A percentile compares a stretch with the other conserved stretches of the same genome.
Conservation (phyloP, 2,329 filamentous ascomycete species). For the Dactylonectria estremocensis region DNA sequence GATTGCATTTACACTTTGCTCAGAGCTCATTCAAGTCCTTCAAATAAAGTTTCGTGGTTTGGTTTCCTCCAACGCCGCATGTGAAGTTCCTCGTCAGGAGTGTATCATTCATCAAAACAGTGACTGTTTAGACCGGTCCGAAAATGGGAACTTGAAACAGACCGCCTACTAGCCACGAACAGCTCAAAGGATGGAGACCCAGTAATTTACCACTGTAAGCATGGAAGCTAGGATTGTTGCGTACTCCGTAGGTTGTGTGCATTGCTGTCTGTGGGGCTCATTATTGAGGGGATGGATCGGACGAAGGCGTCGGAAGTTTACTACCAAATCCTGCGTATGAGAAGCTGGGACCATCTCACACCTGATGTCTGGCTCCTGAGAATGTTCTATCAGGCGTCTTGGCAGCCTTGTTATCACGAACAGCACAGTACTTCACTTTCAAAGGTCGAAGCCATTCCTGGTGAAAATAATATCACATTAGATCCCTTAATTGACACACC, state of each 20-base stretch:
- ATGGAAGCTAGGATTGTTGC: background rate
- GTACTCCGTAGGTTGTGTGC: background rate
- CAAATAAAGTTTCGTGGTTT: background rate
- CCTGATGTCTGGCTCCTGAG: no score
- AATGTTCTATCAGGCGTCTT: no score
- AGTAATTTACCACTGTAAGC: background rate
- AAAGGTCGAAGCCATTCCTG: no score
- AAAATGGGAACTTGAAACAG: background rate
- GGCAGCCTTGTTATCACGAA: background rate
- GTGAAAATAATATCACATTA: conserved; percentile 43
- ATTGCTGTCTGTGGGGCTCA: background rate
- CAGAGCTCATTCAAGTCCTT: background rate
- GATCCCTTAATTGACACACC: conserved; percentile 45
- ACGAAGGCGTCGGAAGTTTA: no score
- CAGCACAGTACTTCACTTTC: background rate
- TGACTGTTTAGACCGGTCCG: no score
- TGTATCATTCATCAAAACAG: background rate
- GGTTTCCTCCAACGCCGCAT: background rate
- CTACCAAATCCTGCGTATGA: background rate
- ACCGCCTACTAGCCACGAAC: background rate
- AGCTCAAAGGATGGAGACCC: background rate
- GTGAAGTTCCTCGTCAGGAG: background rate
- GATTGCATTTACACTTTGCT: background rate
- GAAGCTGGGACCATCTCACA: background rate
- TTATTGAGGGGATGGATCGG: background rate